Base-by-base conservation (phyloP, 306 rosid genomes). In the Citrullus mucosospermus region DNA sequence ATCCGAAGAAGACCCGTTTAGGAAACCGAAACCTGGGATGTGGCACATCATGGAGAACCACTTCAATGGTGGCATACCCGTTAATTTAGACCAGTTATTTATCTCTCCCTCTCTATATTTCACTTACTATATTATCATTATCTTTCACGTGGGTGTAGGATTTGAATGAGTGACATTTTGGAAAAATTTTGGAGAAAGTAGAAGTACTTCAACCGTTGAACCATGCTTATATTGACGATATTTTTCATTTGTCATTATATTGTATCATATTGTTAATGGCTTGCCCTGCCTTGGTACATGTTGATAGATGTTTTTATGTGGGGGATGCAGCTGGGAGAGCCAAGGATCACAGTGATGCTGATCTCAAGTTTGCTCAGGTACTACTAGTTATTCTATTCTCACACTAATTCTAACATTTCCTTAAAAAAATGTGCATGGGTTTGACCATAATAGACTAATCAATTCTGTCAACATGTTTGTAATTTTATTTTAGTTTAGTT, bases 281-380 rank as follows among this genome's bases (percentile, higher is more conserved):
- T 41, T 32, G 44, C 4, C 44, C 22, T 34, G 70, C 41, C 46
- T 4, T 66, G 72, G 72, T 66, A 16, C 57, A 6, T 53, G 57
- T 53, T 36, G 50, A 4, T 38, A 66, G 73, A 66, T 92, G 97
- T 63, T 94, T 94, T 77, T 94, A 94, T 74, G 97, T 94, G 15
- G 97, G 98, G 54, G 98, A 94, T 83, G 98, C 98, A 57, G 98
- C 98, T 9, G 98, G 98, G 53, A 87, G 98, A 89, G 16, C 38
- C 18, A 79, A 81, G 3, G 98, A 94, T 87, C 98, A 94, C 34
- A 89, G 98, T 83, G 97, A 92, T 81, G 92, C 97, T 62, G 98
- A 94, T 86, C 80, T 88, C 51, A 88, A 85, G 80, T 94, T 94
- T 82, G 97, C 97, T 6, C 82, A 94, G 98, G 98, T 94, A 82